Evolutionary conservation across 192 early-diverging fungal species (phyloP).

Genomic region (Umbelopsis ramanniana): DNA sequence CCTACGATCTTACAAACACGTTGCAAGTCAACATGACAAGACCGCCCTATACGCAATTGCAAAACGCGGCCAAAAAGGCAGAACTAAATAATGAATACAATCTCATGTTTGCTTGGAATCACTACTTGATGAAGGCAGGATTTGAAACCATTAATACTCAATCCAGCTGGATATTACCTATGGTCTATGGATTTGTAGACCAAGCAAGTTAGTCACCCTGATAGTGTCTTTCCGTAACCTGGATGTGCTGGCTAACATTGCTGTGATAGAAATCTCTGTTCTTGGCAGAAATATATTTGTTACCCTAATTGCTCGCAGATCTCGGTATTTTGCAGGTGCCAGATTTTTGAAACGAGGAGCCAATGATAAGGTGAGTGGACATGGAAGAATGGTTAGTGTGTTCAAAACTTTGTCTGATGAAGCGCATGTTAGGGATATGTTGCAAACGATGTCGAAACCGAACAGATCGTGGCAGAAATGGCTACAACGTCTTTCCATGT

Average conservation of each 20-base stretch:
- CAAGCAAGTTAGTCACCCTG: slow-evolving; percentile 73
- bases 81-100: slow-evolving; percentile 52
- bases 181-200: slow-evolving; percentile 97
- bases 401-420: neutral
- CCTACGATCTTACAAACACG: slow-evolving; percentile 93
- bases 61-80: neutral
- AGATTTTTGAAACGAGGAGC: slow-evolving; percentile 95
- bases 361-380: slow-evolving; percentile 74
- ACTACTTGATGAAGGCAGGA: slow-evolving; percentile 67
- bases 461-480: slow-evolving; percentile 95
- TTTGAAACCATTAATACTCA: slow-evolving; percentile 69
- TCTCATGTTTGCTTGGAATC: slow-evolving; percentile 97
- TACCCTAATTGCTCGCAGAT: slow-evolving; percentile 93
- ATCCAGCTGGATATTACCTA: slow-evolving; percentile 76
- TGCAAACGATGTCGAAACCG: slow-evolving; percentile 98
- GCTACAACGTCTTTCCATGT: slow-evolving; percentile 85
- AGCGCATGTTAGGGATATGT: slow-evolving; percentile 76
- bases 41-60: slow-evolving; percentile 25
- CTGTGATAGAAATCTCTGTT: slow-evolving; percentile 74
- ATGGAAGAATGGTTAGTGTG: neutral
- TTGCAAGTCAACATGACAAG: slow-evolving; percentile 89
- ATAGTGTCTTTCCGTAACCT: neutral
- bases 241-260: too few relatives aligned
- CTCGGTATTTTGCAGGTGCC: slow-evolving; percentile 93
- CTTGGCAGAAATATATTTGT: slow-evolving; percentile 91